These are phyloP conservation scores for Cajanus cajan DNA, from an alignment of 306 rosid genomes.

Conservation along the genomic window DNA sequence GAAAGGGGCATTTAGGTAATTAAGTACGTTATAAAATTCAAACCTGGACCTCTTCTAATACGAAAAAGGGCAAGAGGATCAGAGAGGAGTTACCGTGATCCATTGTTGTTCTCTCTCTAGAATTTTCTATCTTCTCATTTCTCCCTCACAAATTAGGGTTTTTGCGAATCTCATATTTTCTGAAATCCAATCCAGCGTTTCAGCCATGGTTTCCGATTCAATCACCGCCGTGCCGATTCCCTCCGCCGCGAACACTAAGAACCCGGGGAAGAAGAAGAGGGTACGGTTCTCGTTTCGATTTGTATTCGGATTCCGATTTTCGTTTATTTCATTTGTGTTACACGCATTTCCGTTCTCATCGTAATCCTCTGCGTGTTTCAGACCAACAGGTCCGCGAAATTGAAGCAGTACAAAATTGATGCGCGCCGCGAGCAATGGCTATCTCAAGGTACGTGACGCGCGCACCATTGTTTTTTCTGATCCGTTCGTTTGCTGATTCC, in stretches of 20 bases:
- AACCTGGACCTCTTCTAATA: conserved; percentile 26
- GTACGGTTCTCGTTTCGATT: conserved; percentile 38
- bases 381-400: conserved; percentile 89
- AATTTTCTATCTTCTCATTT: conserved; percentile 26
- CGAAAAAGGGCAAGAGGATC: conserved; percentile 60
- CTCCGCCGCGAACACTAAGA: conserved; percentile 65
- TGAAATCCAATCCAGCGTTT: conserved; percentile 34
- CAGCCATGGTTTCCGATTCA: conserved; percentile 81
- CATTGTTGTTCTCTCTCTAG: conserved; percentile 47
- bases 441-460: conserved; percentile 62
- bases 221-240: conserved; percentile 63
- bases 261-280: conserved; percentile 89
- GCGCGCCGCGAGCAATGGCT: conserved; percentile 99
- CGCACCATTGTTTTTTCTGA: neutral
- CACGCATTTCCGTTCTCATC: neutral
- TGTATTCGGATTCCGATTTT: neutral
- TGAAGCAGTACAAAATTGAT: conserved; percentile 95
- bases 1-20: conserved; percentile 32
- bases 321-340: neutral
- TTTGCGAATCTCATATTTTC: conserved; percentile 37
- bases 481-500: conserved; percentile 11
- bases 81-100: conserved; percentile 79
- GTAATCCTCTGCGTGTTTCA: conserved; percentile 31
- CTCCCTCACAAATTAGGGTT: conserved; percentile 55
- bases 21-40: neutral